phyloP scores from a whole-genome alignment of 768 basidiomycete species.

The Mycena crocata region DNA sequence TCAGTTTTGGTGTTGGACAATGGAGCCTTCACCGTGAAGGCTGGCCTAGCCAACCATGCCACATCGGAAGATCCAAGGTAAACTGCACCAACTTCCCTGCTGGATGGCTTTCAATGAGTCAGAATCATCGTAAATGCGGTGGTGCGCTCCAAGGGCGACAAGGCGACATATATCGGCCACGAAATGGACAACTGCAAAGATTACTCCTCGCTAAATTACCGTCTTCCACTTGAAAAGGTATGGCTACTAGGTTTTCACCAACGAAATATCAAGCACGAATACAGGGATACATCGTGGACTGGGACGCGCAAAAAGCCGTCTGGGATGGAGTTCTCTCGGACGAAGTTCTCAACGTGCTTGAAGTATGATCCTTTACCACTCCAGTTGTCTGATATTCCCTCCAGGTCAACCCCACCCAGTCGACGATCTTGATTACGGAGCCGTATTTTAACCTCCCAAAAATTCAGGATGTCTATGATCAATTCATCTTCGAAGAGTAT shows the following conservation, averaged over 20 bases:
- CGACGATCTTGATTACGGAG: slow-evolving; percentile 89
- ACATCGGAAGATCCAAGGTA: slow-evolving; percentile 34
- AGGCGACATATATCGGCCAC: slow-evolving; percentile 85
- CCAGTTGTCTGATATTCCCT: slow-evolving; percentile 1
- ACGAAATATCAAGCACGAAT: slow-evolving; percentile 34
- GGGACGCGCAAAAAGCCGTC: slow-evolving; percentile 94
- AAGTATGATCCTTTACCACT: not conserved
- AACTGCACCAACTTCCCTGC: not conserved
- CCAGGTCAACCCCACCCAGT: slow-evolving; percentile 78
- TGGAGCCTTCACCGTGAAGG: slow-evolving; percentile 86
- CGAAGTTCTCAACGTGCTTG: slow-evolving; percentile 71
- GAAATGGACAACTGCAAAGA: slow-evolving; percentile 84
- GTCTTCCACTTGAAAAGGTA: slow-evolving; percentile 91
- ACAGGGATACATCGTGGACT: slow-evolving; percentile 93
- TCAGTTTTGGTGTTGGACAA: slow-evolving; percentile 85
- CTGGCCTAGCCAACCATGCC: slow-evolving; percentile 58
- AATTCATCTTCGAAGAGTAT: slow-evolving; percentile 97
- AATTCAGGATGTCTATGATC: slow-evolving; percentile 92
- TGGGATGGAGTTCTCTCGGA: slow-evolving; percentile 93
- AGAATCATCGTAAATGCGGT: slow-evolving; percentile 87
- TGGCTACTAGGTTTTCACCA: slow-evolving; percentile 33
- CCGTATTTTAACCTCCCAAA: slow-evolving; percentile 95
- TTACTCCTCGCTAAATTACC: slow-evolving; percentile 83
- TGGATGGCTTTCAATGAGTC: slow-evolving; percentile 7
- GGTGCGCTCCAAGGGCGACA: slow-evolving; percentile 86